These are phyloP conservation scores for Mollisiaceae sp. DNA, from an alignment of 2,329 filamentous ascomycete genomes.

Conservation along the genomic window DNA sequence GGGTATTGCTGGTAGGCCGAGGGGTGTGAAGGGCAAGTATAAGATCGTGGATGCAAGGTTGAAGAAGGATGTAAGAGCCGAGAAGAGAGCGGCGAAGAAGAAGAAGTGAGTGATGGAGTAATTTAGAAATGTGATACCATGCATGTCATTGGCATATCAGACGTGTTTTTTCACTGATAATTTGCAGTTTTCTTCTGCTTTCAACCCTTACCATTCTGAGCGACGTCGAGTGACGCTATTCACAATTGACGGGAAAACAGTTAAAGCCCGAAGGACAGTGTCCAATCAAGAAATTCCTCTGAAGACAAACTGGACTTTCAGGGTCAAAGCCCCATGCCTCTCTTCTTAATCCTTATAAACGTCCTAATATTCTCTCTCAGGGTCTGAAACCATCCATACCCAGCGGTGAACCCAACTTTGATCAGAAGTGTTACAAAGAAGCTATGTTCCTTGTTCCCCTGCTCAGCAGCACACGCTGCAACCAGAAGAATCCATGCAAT, in stretches of 20 bases:
- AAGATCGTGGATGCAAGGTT: slow-evolving; percentile 95
- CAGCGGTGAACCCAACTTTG: slow-evolving; percentile 17
- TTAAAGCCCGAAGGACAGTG: too few relatives aligned
- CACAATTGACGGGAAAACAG: too few relatives aligned
- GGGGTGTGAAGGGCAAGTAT: slow-evolving; percentile 93
- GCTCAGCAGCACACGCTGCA: slow-evolving; percentile 10
- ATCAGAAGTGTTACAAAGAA: slow-evolving; percentile 19
- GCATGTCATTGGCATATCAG: background rate
- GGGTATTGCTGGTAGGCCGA: slow-evolving; percentile 83
- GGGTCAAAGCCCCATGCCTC: slow-evolving; percentile 39
- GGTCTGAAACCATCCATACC: slow-evolving; percentile 56
- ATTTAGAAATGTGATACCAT: slow-evolving; percentile 17
- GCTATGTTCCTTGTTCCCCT: slow-evolving; percentile 7
- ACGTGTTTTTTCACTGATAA: background rate
- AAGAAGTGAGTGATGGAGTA: slow-evolving; percentile 52
- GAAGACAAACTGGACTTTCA: background rate
- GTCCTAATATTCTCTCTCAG: slow-evolving; percentile 74
- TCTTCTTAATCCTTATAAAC: slow-evolving; percentile 43
- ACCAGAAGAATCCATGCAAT: slow-evolving; percentile 21
- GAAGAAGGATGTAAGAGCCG: slow-evolving; percentile 93
- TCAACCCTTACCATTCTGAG: background rate
- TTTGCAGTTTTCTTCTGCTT: background rate
- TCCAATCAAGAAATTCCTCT: too few relatives aligned
- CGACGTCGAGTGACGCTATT: background rate
- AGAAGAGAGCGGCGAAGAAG: slow-evolving; percentile 82